A percentile compares a stretch with the other conserved stretches of the same genome.
These are phyloP conservation scores for Escovopsis sp. DNA, from an alignment of 2,329 filamentous ascomycete genomes.

Conservation along the genomic window DNA sequence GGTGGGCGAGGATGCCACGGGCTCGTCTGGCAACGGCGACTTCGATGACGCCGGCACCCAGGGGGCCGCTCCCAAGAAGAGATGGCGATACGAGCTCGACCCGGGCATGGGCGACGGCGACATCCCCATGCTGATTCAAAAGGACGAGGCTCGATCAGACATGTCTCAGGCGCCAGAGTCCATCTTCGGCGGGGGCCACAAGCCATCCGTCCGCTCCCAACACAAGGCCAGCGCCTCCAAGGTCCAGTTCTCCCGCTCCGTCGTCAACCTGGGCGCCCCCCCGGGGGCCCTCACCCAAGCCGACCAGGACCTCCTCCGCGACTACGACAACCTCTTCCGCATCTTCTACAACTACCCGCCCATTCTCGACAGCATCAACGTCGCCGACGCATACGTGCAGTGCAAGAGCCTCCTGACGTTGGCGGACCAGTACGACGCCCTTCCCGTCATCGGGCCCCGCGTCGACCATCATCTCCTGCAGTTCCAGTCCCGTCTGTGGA, in stretches of 20 bases:
- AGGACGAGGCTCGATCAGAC: conserved; percentile 30
- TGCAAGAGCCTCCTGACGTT: conserved; percentile 79
- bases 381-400: conserved; percentile 83
- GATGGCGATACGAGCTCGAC: conserved; percentile 83
- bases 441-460: conserved; percentile 72
- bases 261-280: conserved; percentile 56
- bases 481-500: conserved; percentile 83
- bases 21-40: conserved; percentile 10
- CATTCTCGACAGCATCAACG: conserved; percentile 67
- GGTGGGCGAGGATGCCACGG: conserved; percentile 30
- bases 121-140: conserved; percentile 78
- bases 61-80: conserved; percentile 23
- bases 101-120: conserved; percentile 56
- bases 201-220: conserved; percentile 30
- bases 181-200: conserved; percentile 21
- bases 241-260: conserved; percentile 65
- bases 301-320: conserved; percentile 64
- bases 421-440: conserved; percentile 89
- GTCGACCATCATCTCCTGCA: conserved; percentile 89
- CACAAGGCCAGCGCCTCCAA: conserved; percentile 22
- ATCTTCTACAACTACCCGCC: conserved; percentile 92
- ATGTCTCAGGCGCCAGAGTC: conserved; percentile 7
- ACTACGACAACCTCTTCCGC: conserved; percentile 92
- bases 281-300: conserved; percentile 34
- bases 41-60: neutral